A percentile compares a stretch with the other conserved stretches of the same genome.
Evolutionary conservation across 176 grass and related monocot genomes (phyloP).

Genomic region (Hsuehochloa calcarea): DNA sequence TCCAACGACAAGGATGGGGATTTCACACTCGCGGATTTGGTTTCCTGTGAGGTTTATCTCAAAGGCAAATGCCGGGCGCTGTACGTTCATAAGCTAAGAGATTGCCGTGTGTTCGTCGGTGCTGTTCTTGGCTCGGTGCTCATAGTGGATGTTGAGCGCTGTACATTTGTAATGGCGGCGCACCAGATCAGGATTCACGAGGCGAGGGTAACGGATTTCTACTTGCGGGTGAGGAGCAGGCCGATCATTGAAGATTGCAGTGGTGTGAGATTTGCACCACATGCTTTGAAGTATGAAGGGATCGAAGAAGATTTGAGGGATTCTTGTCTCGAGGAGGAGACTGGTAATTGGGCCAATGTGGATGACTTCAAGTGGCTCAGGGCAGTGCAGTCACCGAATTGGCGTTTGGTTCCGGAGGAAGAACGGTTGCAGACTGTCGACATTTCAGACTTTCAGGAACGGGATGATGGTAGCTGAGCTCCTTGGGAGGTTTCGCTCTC

Average conservation of each 20-base stretch:
- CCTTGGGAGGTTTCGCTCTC: neutral
- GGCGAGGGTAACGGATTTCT: conserved; percentile 68
- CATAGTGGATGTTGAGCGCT: conserved; percentile 67
- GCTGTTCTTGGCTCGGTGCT: conserved; percentile 76
- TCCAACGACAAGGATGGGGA: conserved; percentile 62
- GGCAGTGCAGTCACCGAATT: conserved; percentile 83
- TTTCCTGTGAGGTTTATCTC: conserved; percentile 66
- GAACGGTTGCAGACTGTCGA: conserved; percentile 44
- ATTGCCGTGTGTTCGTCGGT: conserved; percentile 68
- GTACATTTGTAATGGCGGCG: conserved; percentile 65
- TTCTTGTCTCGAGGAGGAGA: conserved; percentile 62
- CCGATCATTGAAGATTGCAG: conserved; percentile 87
- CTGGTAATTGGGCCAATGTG: conserved; percentile 76
- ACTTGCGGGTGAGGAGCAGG: conserved; percentile 72
- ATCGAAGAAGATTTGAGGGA: conserved; percentile 70
- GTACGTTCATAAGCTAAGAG: conserved; percentile 58
- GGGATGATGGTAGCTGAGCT: conserved; percentile 23
- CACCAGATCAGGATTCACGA: conserved; percentile 94
- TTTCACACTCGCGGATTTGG: conserved; percentile 75
- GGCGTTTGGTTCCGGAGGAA: conserved; percentile 67
- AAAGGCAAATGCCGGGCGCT: conserved; percentile 73
- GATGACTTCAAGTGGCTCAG: conserved; percentile 97
- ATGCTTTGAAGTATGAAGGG: conserved; percentile 58
- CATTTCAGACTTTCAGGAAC: conserved; percentile 51
- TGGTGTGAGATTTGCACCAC: conserved; percentile 76